Evolutionary conservation across 495 filamentous ascomycete genomes (phyloP).

Genomic region (Neurospora sp.): DNA sequence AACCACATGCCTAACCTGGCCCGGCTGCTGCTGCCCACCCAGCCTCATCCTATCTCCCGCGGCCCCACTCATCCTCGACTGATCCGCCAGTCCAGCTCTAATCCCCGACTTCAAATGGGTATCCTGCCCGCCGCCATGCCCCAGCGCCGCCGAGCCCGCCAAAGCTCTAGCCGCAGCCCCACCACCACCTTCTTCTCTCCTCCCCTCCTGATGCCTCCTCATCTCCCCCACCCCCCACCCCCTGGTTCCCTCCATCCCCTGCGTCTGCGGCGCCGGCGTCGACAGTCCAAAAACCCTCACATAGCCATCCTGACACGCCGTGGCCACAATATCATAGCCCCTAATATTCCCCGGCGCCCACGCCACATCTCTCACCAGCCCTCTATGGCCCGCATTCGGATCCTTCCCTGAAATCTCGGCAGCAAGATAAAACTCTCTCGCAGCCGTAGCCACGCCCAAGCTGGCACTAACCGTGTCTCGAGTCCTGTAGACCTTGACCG

Average conservation of each 20-base stretch:
- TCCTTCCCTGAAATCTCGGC: conserved; percentile 49
- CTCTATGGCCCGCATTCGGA: conserved; percentile 36
- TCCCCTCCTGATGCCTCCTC: conserved; percentile 17
- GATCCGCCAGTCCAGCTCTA: conserved; percentile 46
- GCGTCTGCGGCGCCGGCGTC: conserved; percentile 32
- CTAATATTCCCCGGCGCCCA: conserved; percentile 86
- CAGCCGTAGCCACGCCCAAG: conserved; percentile 38
- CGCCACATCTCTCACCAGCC: conserved; percentile 78
- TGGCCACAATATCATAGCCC: conserved; percentile 83
- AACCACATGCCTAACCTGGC: conserved; percentile 35
- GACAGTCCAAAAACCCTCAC: conserved; percentile 76
- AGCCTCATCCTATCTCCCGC: background rate
- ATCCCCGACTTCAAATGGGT: conserved; percentile 37
- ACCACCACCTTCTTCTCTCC: conserved; percentile 15
- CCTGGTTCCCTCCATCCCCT: background rate
- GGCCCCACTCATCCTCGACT: conserved; percentile 25
- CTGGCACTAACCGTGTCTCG: conserved; percentile 45
- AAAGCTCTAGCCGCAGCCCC: background rate
- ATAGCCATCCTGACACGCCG: conserved; percentile 82
- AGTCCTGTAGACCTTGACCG: conserved; percentile 70
- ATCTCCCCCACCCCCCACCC: background rate
- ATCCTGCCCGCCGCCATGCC: background rate
- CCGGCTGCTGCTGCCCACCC: conserved; percentile 17
- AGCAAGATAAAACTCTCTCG: conserved; percentile 65
- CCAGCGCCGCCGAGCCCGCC: background rate